Percentiles rank a stretch among this genome's conserved stretches.
Evolutionary conservation across 163 green algal genomes (phyloP).

Genomic region (Prototheca cutis): DNA sequence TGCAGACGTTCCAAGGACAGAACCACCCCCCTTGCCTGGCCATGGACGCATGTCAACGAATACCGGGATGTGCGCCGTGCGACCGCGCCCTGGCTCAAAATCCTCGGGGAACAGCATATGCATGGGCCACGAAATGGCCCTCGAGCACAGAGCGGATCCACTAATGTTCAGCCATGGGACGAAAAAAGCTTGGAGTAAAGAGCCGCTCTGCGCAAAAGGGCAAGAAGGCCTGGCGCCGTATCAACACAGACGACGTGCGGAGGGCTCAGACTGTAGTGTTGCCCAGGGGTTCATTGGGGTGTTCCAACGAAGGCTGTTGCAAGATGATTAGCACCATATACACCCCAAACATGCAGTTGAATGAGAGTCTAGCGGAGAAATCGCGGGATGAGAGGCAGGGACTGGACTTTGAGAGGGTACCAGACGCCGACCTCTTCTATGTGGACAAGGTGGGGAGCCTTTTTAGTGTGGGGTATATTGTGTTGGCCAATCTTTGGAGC

Average conservation of each 20-base stretch:
- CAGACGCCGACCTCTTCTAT: conserved; percentile 43
- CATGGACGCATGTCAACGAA: too few relatives aligned
- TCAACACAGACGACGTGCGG: conserved; percentile 26
- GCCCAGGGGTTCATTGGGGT: too few relatives aligned
- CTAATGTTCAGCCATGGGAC: too few relatives aligned
- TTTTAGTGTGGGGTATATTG: not conserved
- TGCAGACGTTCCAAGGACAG: too few relatives aligned
- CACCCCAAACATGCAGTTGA: conserved; percentile 21
- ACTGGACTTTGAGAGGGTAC: conserved; percentile 24
- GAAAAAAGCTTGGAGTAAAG: too few relatives aligned
- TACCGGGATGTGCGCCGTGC: too few relatives aligned
- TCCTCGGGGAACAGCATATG: too few relatives aligned
- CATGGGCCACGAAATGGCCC: too few relatives aligned
- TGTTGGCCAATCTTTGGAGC: not conserved
- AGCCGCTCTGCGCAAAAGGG: not conserved
- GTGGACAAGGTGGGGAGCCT: conserved; percentile 32
- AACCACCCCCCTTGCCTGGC: too few relatives aligned
- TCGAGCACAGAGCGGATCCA: too few relatives aligned
- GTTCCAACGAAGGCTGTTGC: not conserved
- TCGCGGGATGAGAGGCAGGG: conserved; percentile 29
- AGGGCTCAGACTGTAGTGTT: too few relatives aligned
- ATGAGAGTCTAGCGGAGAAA: conserved; percentile 21
- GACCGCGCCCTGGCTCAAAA: too few relatives aligned
- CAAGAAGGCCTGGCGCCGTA: conserved; percentile 17
- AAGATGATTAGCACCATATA: not conserved